Percentiles rank a stretch among this genome's conserved stretches.
Evolutionary conservation across 768 basidiomycete genomes (phyloP).

Genomic region (Daedalea quercina): DNA sequence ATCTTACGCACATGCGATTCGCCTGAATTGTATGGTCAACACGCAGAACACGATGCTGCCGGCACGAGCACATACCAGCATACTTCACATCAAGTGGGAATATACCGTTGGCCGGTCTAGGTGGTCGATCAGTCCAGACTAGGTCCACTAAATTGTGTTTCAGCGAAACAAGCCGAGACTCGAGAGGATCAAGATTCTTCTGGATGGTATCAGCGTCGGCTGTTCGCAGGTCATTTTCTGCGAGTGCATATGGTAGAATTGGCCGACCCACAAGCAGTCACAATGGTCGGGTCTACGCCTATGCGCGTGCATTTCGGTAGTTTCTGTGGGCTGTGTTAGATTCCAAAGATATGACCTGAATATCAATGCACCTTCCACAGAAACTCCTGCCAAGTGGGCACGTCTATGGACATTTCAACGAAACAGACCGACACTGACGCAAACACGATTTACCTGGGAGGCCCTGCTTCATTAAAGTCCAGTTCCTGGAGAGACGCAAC

Average conservation of each 20-base stretch:
- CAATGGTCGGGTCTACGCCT: slow-evolving; percentile 78
- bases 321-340: slow-evolving; percentile 35
- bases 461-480: slow-evolving; percentile 92
- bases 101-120: slow-evolving; percentile 59
- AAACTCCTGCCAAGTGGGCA: slow-evolving; percentile 89
- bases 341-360: neutral
- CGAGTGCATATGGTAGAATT: neutral
- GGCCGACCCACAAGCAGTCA: slow-evolving; percentile 48
- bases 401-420: slow-evolving; percentile 40
- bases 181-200: slow-evolving; percentile 44
- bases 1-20: slow-evolving; percentile 65
- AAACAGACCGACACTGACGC: neutral
- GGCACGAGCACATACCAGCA: slow-evolving; percentile 39
- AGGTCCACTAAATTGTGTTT: slow-evolving; percentile 69
- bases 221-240: slow-evolving; percentile 16
- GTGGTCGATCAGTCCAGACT: slow-evolving; percentile 70
- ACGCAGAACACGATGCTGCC: neutral
- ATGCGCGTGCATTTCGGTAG: slow-evolving; percentile 56
- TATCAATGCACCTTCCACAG: slow-evolving; percentile 55
- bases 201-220: slow-evolving; percentile 61
- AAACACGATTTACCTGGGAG: slow-evolving; percentile 48
- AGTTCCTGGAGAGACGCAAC: slow-evolving; percentile 49
- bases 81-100: slow-evolving; percentile 70
- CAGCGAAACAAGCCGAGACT: slow-evolving; percentile 64
- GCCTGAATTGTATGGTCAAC: slow-evolving; percentile 29